These are phyloP conservation scores for Rhynchosporium agropyri DNA, from an alignment of 2,329 filamentous ascomycete genomes.

Conservation along the genomic window DNA sequence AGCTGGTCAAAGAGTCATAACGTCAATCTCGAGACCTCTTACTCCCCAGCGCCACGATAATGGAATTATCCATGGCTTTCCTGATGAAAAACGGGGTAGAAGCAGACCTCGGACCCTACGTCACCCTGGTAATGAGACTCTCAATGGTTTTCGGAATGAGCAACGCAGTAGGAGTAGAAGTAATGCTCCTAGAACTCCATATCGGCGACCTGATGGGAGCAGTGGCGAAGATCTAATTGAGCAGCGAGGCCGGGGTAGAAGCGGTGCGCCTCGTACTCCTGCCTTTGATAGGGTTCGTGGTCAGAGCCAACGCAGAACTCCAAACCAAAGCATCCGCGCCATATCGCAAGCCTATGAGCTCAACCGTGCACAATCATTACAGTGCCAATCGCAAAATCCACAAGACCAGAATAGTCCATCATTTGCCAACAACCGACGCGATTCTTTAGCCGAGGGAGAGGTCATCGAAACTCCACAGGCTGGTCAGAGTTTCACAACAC, in stretches of 20 bases:
- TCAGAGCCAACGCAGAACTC: constrained; percentile 1
- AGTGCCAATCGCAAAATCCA: background rate
- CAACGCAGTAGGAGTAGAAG: background rate
- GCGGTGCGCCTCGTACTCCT: background rate
- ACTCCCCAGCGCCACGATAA: background rate
- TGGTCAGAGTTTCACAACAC: background rate
- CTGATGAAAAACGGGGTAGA: background rate
- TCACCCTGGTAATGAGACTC: background rate
- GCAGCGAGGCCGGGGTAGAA: background rate
- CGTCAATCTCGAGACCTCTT: background rate
- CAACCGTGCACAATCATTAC: too few species aligned
- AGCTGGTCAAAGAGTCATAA: background rate
- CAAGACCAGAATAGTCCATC: background rate
- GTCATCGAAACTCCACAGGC: background rate
- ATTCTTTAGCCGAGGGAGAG: background rate
- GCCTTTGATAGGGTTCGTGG: background rate
- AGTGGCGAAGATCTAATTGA: background rate
- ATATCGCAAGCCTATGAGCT: background rate
- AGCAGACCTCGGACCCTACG: background rate
- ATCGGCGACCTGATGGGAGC: background rate
- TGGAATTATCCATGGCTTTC: background rate
- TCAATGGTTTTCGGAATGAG: background rate
- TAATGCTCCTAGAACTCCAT: background rate
- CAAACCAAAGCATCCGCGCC: background rate
- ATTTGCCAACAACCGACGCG: background rate